A percentile compares a stretch with the other conserved stretches of the same genome.
Conservation (phyloP, 345 rosid species). For the Eucalyptus cloeziana region DNA sequence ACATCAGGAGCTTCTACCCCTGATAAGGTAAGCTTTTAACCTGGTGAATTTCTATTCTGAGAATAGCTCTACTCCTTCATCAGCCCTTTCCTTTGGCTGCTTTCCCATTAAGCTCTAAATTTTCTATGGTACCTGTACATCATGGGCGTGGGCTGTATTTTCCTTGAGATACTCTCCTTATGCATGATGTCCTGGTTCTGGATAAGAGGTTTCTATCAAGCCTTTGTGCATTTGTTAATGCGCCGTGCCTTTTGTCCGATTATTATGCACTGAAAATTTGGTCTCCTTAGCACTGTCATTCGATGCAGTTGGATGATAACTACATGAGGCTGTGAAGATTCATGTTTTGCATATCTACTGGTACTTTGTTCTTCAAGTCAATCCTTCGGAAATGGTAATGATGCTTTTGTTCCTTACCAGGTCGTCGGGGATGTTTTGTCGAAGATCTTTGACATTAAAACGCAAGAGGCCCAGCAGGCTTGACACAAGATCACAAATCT, state of each 20-base stretch:
- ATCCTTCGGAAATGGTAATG: neutral
- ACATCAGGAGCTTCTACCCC: slow-evolving; percentile 98
- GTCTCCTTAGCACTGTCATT: neutral
- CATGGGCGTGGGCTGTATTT: neutral
- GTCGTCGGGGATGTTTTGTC: slow-evolving; percentile 64
- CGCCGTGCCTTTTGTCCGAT: neutral
- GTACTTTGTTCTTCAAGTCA: neutral
- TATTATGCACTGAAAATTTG: neutral
- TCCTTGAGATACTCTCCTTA: neutral
- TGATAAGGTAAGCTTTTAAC: slow-evolving; percentile 49
- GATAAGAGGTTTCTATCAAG: neutral
- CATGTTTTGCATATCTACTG: neutral
- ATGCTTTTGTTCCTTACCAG: slow-evolving; percentile 7
- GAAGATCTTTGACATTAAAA: slow-evolving; percentile 69
- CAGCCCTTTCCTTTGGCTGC: neutral
- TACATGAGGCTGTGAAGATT: neutral
- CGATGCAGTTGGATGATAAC: neutral
- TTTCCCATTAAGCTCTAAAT: neutral
- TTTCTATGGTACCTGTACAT: neutral
- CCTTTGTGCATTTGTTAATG: neutral
- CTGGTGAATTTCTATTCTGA: neutral
- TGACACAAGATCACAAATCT: neutral
- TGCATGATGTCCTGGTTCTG: neutral
- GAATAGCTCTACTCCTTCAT: neutral
- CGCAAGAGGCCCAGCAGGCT: slow-evolving; percentile 51